phyloP scores from a whole-genome alignment of 306 rosid genomes.

The Parietaria judaica region DNA sequence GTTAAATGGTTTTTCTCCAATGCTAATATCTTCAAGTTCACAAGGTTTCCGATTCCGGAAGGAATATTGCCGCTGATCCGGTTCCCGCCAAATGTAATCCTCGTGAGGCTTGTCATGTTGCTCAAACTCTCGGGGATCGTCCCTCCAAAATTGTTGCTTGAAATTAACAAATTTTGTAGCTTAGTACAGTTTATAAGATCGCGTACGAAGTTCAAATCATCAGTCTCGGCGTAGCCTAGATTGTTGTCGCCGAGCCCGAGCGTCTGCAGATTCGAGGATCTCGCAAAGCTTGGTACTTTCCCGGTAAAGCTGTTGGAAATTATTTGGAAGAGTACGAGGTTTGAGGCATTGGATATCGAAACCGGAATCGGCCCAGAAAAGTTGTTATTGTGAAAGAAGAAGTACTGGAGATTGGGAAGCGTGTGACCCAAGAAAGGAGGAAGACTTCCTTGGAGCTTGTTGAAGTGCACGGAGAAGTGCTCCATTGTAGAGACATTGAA shows the following conservation, averaged over 20 bases:
- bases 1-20: slow-evolving; percentile 14
- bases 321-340: neutral
- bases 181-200: neutral
- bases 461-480: neutral
- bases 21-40: slow-evolving; percentile 5
- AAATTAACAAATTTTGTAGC: neutral
- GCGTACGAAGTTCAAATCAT: slow-evolving; percentile 18
- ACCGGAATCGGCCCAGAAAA: slow-evolving; percentile 22
- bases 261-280: neutral
- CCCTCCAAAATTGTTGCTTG: slow-evolving; percentile 12
- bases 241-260: neutral
- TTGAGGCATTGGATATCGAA: slow-evolving; percentile 15
- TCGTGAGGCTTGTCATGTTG: slow-evolving; percentile 6
- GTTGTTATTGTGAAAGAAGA: slow-evolving; percentile 3
- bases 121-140: neutral
- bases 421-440: slow-evolving; percentile 18
- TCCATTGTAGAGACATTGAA: slow-evolving; percentile 22
- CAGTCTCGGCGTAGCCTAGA: slow-evolving; percentile 17
- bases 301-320: slow-evolving; percentile 6
- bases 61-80: slow-evolving; percentile 12
- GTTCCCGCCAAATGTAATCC: neutral
- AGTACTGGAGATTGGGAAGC: neutral
- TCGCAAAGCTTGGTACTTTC: slow-evolving; percentile 18
- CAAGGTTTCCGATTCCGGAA: neutral
- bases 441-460: slow-evolving; percentile 27